Conservation (phyloP, 2,329 filamentous ascomycete species). For the Venturia aucupariae region DNA sequence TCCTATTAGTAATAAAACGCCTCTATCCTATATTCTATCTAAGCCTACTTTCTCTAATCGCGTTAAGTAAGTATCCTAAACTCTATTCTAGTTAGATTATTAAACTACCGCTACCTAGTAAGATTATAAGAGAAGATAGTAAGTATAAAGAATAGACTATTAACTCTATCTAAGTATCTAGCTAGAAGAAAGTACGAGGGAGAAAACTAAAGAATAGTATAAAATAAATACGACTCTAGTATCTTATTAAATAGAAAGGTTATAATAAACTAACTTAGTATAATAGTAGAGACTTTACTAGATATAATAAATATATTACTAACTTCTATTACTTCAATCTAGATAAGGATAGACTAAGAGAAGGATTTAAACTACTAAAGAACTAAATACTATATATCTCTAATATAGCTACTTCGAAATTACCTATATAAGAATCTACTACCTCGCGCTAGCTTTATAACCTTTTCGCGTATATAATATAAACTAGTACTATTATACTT, state of each 20-base stretch:
- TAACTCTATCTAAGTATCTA: not conserved
- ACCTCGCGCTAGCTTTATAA: too few relatives aligned
- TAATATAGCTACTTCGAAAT: too few relatives aligned
- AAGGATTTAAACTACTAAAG: not conserved
- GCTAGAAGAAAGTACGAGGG: not conserved
- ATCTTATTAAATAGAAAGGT: not conserved
- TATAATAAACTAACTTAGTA: not conserved
- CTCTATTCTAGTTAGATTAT: not conserved
- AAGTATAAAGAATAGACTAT: not conserved
- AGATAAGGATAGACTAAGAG: not conserved
- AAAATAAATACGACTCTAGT: not conserved
- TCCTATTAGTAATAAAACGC: not conserved
- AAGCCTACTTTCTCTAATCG: not conserved
- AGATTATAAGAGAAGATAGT: not conserved
- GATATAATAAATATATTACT: not conserved
- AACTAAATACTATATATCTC: too few relatives aligned
- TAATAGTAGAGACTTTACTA: not conserved
- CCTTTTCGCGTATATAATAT: too few relatives aligned
- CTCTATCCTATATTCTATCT: not conserved
- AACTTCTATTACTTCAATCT: not conserved
- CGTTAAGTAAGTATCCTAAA: not conserved
- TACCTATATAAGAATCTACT: too few relatives aligned
- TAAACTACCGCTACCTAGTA: not conserved
- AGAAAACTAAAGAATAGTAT: not conserved
- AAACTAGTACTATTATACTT: too few relatives aligned